phyloP scores from a whole-genome alignment of 164 flowering plant genomes.

The Magnolia officinalis region DNA sequence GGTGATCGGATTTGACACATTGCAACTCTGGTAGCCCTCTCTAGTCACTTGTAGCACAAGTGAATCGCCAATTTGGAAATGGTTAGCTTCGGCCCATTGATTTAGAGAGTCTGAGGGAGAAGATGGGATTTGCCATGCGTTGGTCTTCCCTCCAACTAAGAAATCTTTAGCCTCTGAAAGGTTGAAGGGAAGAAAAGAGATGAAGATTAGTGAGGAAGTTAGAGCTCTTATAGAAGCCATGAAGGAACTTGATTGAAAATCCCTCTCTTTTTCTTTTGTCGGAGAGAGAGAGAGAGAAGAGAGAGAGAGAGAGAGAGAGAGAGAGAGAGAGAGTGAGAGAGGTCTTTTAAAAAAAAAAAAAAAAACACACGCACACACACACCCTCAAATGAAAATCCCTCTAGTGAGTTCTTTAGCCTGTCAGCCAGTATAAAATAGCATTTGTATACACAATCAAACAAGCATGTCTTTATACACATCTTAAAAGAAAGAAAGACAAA shows the following conservation, averaged over 20 bases:
- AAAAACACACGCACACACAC: too few species aligned
- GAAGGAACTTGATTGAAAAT: background rate
- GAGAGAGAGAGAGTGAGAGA: background rate
- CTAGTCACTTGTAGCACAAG: constrained; percentile 45
- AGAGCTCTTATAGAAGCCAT: constrained; percentile 4
- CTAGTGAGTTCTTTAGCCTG: too few species aligned
- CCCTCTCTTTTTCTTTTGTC: too few species aligned
- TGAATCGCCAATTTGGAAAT: constrained; percentile 45
- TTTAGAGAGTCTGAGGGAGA: constrained; percentile 38
- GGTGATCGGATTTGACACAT: constrained; percentile 37
- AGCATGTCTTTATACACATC: too few species aligned
- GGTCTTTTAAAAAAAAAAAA: too few species aligned
- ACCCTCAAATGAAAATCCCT: too few species aligned
- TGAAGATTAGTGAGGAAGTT: background rate
- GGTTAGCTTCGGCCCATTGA: constrained; percentile 39
- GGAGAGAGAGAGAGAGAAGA: background rate
- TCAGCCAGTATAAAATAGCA: too few species aligned
- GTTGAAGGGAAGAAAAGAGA: constrained; percentile 21
- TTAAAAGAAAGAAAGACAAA: too few species aligned
- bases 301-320: background rate
- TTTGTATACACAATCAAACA: too few species aligned
- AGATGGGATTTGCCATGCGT: constrained; percentile 52
- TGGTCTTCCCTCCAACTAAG: constrained; percentile 42
- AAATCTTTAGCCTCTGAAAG: constrained; percentile 30
- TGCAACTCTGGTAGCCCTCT: constrained; percentile 29